These are phyloP conservation scores for Rhynchospora pubera DNA, from an alignment of 176 grass and related monocot species.

Conservation along the genomic window DNA sequence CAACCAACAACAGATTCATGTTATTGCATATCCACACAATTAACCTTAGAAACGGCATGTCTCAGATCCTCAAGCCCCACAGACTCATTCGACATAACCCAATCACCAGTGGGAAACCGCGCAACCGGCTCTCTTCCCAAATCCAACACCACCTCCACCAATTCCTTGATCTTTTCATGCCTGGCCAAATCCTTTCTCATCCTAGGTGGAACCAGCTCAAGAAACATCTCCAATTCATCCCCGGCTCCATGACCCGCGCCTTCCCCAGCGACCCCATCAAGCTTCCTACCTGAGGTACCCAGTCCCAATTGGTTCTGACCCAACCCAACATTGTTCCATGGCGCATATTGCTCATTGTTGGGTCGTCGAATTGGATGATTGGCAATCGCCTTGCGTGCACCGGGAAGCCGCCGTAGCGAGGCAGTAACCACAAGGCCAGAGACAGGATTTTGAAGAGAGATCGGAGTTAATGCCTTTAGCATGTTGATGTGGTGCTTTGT, in stretches of 20 bases:
- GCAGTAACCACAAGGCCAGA: constrained; percentile 43
- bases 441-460: constrained; percentile 39
- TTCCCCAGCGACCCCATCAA: neutral
- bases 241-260: neutral
- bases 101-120: constrained; percentile 85
- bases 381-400: constrained; percentile 42
- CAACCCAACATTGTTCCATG: constrained; percentile 28
- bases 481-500: constrained; percentile 19
- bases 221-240: constrained; percentile 66
- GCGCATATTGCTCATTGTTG: constrained; percentile 32
- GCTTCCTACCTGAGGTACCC: neutral
- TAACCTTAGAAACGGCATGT: constrained; percentile 80
- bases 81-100: constrained; percentile 62
- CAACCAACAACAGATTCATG: neutral
- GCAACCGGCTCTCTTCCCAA: constrained; percentile 71
- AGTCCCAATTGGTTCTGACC: neutral
- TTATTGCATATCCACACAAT: neutral
- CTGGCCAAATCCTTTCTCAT: constrained; percentile 61
- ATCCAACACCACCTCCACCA: constrained; percentile 97
- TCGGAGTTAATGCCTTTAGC: constrained; percentile 52
- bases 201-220: constrained; percentile 69
- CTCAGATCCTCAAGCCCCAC: constrained; percentile 67
- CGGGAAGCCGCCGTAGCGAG: constrained; percentile 32
- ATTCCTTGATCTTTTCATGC: constrained; percentile 60
- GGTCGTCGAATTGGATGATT: constrained; percentile 70